These are phyloP conservation scores for Suillus ampliporus DNA, from an alignment of 768 basidiomycete species.

Conservation along the genomic window DNA sequence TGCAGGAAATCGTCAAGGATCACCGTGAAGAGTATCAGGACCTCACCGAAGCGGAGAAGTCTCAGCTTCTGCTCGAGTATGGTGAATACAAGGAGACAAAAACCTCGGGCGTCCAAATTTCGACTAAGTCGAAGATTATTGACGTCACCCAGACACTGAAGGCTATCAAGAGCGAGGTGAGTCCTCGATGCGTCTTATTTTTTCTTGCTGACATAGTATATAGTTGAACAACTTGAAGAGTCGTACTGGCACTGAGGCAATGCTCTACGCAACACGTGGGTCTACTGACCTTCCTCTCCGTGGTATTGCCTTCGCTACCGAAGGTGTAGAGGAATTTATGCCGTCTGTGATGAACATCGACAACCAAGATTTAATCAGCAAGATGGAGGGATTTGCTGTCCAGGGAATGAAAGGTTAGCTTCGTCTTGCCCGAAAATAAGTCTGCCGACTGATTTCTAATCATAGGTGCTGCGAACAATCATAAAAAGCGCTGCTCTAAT, in stretches of 20 bases:
- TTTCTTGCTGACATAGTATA: background rate
- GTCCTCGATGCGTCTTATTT: background rate
- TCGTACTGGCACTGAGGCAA: conserved; percentile 10
- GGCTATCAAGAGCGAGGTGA: conserved; percentile 12
- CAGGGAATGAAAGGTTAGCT: conserved; percentile 19
- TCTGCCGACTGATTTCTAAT: background rate
- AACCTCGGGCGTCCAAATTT: background rate
- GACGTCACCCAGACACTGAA: conserved; percentile 16
- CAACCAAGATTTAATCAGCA: conserved; percentile 16
- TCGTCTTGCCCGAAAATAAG: conserved; percentile 8
- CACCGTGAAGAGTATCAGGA: too few relatives aligned
- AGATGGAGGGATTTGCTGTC: conserved; percentile 19
- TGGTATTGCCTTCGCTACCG: conserved; percentile 12
- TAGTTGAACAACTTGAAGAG: conserved; percentile 8
- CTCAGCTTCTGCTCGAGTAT: background rate
- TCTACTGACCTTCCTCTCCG: conserved; percentile 9
- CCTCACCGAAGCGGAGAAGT: background rate
- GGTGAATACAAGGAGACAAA: background rate
- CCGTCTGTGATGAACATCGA: conserved; percentile 11
- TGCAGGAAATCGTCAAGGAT: too few relatives aligned
- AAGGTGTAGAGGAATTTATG: conserved; percentile 14
- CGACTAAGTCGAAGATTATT: conserved; percentile 14
- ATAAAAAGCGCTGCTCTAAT: background rate
- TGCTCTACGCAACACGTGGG: conserved; percentile 12
- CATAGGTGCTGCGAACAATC: conserved; percentile 4